These are phyloP conservation scores for Penicillium crystallinum DNA, from an alignment of 495 filamentous ascomycete genomes.

Conservation along the genomic window DNA sequence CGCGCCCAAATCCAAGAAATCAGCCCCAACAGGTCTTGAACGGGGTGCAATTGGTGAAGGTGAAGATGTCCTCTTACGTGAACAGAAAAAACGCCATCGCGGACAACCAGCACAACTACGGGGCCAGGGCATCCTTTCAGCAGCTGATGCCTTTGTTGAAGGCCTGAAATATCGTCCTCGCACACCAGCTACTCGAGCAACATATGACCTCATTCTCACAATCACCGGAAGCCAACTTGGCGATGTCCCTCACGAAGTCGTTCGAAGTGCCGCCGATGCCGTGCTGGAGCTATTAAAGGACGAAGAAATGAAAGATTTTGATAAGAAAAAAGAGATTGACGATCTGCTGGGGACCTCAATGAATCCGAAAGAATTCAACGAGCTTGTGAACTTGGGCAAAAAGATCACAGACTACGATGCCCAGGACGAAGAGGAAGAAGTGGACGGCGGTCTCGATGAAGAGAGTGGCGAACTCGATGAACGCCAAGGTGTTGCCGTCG, in stretches of 20 bases:
- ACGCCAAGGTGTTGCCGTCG: slow-evolving; percentile 91
- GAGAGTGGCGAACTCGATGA: slow-evolving; percentile 79
- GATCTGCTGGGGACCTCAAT: slow-evolving; percentile 80
- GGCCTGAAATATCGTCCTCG: slow-evolving; percentile 81
- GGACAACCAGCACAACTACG: slow-evolving; percentile 65
- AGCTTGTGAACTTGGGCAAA: slow-evolving; percentile 92
- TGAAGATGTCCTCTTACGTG: slow-evolving; percentile 76
- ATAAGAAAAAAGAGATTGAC: slow-evolving; percentile 97
- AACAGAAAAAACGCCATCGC: slow-evolving; percentile 82
- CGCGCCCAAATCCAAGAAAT: slow-evolving; percentile 71
- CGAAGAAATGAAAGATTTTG: slow-evolving; percentile 92
- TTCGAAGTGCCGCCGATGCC: slow-evolving; percentile 92
- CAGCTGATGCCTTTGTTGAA: slow-evolving; percentile 81
- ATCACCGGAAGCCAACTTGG: slow-evolving; percentile 84
- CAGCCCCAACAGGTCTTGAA: slow-evolving; percentile 61
- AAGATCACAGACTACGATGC: slow-evolving; percentile 99
- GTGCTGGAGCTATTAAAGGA: slow-evolving; percentile 89
- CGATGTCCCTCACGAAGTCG: slow-evolving; percentile 87
- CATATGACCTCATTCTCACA: slow-evolving; percentile 93
- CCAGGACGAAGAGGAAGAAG: slow-evolving; percentile 91
- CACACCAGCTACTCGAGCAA: slow-evolving; percentile 86
- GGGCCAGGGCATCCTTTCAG: slow-evolving; percentile 77
- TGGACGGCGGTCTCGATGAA: slow-evolving; percentile 60
- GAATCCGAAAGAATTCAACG: slow-evolving; percentile 90
- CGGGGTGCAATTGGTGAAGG: slow-evolving; percentile 78